Evolutionary conservation across 1,139 yeast genomes (phyloP), one percentile per base, ranked within the genome.

Genomic region (Yamadazyma dendronema): DNA sequence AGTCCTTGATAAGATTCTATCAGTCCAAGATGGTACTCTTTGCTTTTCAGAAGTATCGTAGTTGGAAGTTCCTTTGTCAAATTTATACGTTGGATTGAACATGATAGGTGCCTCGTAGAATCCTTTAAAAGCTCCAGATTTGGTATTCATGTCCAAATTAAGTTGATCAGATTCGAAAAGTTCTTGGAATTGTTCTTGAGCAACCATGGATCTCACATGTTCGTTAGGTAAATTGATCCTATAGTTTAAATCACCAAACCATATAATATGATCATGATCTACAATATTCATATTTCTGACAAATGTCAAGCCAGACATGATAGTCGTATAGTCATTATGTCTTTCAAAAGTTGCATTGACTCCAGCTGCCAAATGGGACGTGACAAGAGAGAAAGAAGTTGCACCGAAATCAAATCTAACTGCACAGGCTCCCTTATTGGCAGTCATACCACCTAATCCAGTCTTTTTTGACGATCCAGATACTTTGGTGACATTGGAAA

Each of bases 231-330:
- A 61, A 21, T 78, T 68, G 25, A 94, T 79, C 50, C 99, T 71
- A 61, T 85, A 94, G 57, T 94, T 94, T 59, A 94, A 84, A 60
- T 94, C 99, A 4, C 99, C 98, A 59, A 90, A 74, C 98, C 98
- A 92, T 8, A 94, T 71, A 3, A 89, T 76, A 27, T 83, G 79
- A 55, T 92, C 97, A 56, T 88, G 96, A 51, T 88, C 95, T 44
- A 74, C 74, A 24, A 90, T 77, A 17, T 75, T 72, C 45, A 65
- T 67, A 42, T 88, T 86, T 36, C 92, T 73, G 1, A 87, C 78
- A 55, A 94, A 90, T 28, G 84, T 71, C 38, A 92, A 66, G 1
- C 95, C 95, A 39, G 79, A 79, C 43, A 83, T 73, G 30, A 92
- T 81, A 0, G 95, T 83, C 50, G 84, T 81, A 60, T 81, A 94